Evolutionary conservation across 73 alveolate species (phyloP).

Genomic region (Tetrahymena borealis): DNA sequence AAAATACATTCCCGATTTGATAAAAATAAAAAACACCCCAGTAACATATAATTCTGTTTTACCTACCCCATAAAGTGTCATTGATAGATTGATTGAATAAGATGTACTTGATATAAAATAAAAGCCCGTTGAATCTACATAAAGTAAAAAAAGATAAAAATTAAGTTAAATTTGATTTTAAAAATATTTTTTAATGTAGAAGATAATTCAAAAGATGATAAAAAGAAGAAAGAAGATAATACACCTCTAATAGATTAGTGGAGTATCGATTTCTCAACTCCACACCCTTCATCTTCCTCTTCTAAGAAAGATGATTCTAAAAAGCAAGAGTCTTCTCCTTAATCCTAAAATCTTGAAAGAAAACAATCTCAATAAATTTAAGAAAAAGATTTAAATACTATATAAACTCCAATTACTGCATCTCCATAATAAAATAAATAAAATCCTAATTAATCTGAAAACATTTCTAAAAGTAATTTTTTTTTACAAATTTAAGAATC

Average conservation of each 20-base stretch:
- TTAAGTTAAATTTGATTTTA: background rate
- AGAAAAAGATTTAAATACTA: background rate
- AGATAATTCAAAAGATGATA: background rate
- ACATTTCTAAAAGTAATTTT: background rate
- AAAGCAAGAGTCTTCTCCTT: background rate
- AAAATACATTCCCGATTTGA: conserved; percentile 19
- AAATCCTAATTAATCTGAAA: background rate
- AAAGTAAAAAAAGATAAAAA: background rate
- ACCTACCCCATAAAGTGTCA: conserved; percentile 12
- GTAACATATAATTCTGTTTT: conserved; percentile 33
- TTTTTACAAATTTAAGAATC: background rate
- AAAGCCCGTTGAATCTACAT: background rate
- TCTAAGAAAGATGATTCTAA: background rate
- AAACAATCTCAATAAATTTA: background rate
- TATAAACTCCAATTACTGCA: background rate
- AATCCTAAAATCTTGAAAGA: background rate
- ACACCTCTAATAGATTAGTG: background rate
- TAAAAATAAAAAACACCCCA: conserved; percentile 5
- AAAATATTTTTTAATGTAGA: background rate
- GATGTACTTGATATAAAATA: background rate
- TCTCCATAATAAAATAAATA: background rate
- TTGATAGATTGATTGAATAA: conserved; percentile 14
- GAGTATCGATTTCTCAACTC: background rate
- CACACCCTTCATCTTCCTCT: background rate
- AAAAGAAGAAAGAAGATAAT: background rate